Base-by-base conservation (phyloP, 768 basidiomycete species). In the Leccinum disarticulatum region DNA sequence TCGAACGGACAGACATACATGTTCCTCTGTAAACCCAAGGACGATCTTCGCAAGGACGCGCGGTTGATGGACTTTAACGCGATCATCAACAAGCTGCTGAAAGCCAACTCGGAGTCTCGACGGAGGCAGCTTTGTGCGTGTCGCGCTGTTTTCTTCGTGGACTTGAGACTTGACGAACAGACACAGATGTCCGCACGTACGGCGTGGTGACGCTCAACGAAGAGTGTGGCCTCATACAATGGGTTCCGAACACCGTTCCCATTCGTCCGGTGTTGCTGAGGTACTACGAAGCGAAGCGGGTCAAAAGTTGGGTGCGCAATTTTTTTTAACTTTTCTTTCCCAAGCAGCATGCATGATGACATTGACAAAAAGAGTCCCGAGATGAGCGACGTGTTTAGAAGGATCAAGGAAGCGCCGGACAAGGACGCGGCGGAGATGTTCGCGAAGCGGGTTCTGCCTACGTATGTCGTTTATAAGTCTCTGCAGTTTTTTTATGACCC, bases 141-240 rank as follows among this genome's bases (percentile, higher is more conserved):
- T 22, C n/a, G 31, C 31, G 9, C 14, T 14, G 30, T 31, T 31
- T 35, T 6, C 30, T 30, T 9, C 13, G 6, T 6, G 36, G n/a
- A 15, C 13, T 52, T 27, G 47, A 33, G 35, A 22, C 22, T 1
- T 7, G 38, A 41, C 38, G 8, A 41, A n/a, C 38, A 11, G 3
- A 47, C 11, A 22, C n/a, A 64, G 96, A 90, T 70, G 93, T 99
- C 59, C 87, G 96, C 27, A 98, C 97, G 3, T 99, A 98, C 68
- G 92, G 94, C n/a, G 94, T 98, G n/a, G 89, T 97, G 28, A 93
- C 95, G 6, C 80, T 99, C 62, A 98, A 97, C 69, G 96, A 98
- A 65, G 94, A 96, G 64, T 98, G 95, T 68, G 97, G 97, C 0
- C 86, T 98, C 52, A 93, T 98, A 57, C 93, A 99, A 85, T 99